These are phyloP conservation scores for Petunia hybrid DNA, from an alignment of 305 asterid genomes.

Conservation along the genomic window DNA sequence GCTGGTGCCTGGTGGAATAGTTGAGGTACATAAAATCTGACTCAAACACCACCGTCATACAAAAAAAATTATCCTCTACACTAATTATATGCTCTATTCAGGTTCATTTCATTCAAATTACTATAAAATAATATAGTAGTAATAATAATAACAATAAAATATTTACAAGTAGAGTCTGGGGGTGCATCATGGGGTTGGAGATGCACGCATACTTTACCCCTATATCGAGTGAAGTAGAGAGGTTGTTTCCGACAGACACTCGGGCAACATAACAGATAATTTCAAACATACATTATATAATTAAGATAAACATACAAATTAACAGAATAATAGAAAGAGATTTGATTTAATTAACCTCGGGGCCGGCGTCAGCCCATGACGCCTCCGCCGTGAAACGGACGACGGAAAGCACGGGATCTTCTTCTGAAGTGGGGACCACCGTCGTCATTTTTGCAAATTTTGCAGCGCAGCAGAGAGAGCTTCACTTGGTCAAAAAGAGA, in stretches of 20 bases:
- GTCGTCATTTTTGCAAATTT: constrained; percentile 64
- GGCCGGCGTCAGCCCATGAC: constrained; percentile 99
- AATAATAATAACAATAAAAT: neutral
- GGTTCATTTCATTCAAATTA: neutral
- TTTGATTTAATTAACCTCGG: constrained; percentile 58
- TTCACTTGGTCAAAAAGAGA: neutral
- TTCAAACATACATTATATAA: too few species aligned
- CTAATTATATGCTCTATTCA: neutral
- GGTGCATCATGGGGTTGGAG: too few species aligned
- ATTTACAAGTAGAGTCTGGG: too few species aligned
- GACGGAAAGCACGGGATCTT: constrained; percentile 84
- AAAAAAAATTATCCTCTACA: neutral
- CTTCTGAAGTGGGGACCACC: constrained; percentile 90
- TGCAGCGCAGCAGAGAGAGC: constrained; percentile 17
- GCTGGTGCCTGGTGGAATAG: too few species aligned
- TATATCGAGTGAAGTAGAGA: too few species aligned
- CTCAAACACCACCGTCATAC: too few species aligned
- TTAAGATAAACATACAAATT: neutral
- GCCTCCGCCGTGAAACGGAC: constrained; percentile 80
- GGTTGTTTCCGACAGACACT: too few species aligned
- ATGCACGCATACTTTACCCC: too few species aligned
- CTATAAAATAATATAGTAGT: neutral
- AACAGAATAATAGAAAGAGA: neutral
- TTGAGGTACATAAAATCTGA: too few species aligned
- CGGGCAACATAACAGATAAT: too few species aligned